Percentiles rank a stretch among this genome's conserved stretches.
Evolutionary conservation across 495 filamentous ascomycete genomes (phyloP).

Genomic region (Aspergillus asperescens): DNA sequence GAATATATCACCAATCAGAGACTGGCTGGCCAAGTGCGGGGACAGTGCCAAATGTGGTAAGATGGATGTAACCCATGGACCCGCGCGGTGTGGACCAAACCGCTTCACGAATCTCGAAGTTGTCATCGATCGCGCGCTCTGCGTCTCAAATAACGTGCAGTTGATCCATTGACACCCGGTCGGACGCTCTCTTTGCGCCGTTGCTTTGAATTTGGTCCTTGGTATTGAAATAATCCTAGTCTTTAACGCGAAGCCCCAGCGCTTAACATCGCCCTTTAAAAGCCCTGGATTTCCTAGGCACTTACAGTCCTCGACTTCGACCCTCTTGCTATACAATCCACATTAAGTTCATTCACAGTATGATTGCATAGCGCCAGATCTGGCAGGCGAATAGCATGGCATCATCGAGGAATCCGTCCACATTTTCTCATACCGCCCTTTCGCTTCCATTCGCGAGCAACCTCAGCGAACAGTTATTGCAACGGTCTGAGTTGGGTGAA

Average conservation of each 20-base stretch:
- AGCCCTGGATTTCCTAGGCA: background rate
- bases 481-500: conserved; percentile 21
- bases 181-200: background rate
- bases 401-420: conserved; percentile 20
- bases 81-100: no score
- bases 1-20: background rate
- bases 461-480: conserved; percentile 38
- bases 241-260: background rate
- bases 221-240: background rate
- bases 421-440: conserved; percentile 20
- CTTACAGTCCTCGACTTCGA: background rate
- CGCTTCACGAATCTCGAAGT: background rate
- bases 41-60: background rate
- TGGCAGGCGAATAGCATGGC: conserved; percentile 14
- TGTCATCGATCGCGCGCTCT: conserved; percentile 1
- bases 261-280: conserved; percentile 1
- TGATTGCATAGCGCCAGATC: conserved; percentile 10
- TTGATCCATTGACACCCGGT: background rate
- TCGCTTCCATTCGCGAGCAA: conserved; percentile 35
- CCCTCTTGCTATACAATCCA: background rate
- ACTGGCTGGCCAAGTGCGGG: background rate
- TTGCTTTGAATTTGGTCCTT: background rate
- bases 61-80: background rate
- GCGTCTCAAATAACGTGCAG: conserved; percentile 1
- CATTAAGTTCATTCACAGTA: background rate